Percentiles rank a stretch among this genome's conserved stretches.
Evolutionary conservation across 2,329 filamentous ascomycete species (phyloP).

Genomic region (Penicillium sp.): DNA sequence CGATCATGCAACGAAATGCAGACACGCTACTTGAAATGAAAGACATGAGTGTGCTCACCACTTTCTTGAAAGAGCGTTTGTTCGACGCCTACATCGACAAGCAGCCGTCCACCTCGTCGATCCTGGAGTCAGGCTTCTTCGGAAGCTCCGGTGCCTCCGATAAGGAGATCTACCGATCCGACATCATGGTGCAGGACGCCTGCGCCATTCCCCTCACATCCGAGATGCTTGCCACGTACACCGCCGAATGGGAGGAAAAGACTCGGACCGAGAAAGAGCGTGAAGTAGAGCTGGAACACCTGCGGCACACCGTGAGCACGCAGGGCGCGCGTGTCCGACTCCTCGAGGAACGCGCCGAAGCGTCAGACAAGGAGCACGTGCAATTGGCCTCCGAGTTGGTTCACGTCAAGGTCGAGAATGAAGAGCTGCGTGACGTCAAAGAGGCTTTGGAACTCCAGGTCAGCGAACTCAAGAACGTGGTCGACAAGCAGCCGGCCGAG

Average conservation of each 20-base stretch:
- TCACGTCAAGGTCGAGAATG: constrained; percentile 87
- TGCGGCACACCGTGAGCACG: constrained; percentile 65
- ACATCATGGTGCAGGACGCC: constrained; percentile 88
- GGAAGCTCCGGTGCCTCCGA: constrained; percentile 84
- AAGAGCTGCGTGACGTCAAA: constrained; percentile 83
- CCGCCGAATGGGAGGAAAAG: constrained; percentile 88
- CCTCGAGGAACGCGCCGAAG: constrained; percentile 83
- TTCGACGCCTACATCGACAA: constrained; percentile 98
- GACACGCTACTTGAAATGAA: constrained; percentile 74
- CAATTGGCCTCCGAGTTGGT: constrained; percentile 88
- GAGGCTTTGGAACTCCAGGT: constrained; percentile 84
- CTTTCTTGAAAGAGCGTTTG: constrained; percentile 85
- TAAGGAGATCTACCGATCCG: constrained; percentile 93
- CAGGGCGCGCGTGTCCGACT: constrained; percentile 75
- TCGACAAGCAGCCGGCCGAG: constrained; percentile 85
- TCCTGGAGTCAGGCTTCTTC: constrained; percentile 96
- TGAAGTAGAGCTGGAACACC: constrained; percentile 73
- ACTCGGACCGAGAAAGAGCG: constrained; percentile 76
- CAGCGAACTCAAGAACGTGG: constrained; percentile 76
- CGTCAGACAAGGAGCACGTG: constrained; percentile 86
- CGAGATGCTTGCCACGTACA: constrained; percentile 77
- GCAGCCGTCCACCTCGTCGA: constrained; percentile 83
- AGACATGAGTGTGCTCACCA: constrained; percentile 86
- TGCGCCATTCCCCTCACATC: constrained; percentile 82
- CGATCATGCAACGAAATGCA: constrained; percentile 93